Base-by-base conservation (phyloP, 1,284 basidiomycete genomes). In the Cryptococcus jaspeensis region DNA sequence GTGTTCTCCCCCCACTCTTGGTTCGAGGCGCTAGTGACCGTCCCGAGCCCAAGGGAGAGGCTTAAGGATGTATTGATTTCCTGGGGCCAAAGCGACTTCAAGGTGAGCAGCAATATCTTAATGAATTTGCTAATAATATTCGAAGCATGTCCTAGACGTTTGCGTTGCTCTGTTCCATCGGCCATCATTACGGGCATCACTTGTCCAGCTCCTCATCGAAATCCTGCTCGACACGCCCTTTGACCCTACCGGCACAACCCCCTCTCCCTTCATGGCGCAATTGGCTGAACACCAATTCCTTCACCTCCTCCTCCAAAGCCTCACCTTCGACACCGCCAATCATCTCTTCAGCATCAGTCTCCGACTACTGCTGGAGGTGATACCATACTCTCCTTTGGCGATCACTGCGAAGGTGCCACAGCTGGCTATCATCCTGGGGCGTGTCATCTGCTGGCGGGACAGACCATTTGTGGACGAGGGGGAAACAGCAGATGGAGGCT, bases 391-490 rank as follows among this genome's bases (percentile, higher is more conserved):
- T 2, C 67, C 72, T 0, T 55, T 52, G 7, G 41, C 47, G 9
- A 40, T 73, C 35, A 69, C 62, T 7, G 49, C 49, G n/a, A 63
- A 69, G 35, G 67, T 74, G 5, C 74, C 74, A 1, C 55, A 70
- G 1, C 46, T 75, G 48, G 72, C 73, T 64, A 64, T 72, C 28
- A 50, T 70, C 12, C 60, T 74, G 4, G 74, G 74, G 0, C 62
- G 74, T 4, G 70, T 70, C 1, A 60, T 72, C 12, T 66, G 59
- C 23, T 75, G 74, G 74, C 64, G 69, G n/a, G 72, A 73, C 55
- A 58, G 74, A 16, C 72, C 69, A 2, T 74, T 74, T 52, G 57
- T 68, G 41, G 69, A 73, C 39, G 53, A 63, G 0, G 63, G 56
- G 11, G 38, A 52, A 7, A 9, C 28, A 5, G 25, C 56, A 2